These are phyloP conservation scores for Ampelomyces quisqualis DNA, from an alignment of 2,329 filamentous ascomycete genomes.

Conservation along the genomic window DNA sequence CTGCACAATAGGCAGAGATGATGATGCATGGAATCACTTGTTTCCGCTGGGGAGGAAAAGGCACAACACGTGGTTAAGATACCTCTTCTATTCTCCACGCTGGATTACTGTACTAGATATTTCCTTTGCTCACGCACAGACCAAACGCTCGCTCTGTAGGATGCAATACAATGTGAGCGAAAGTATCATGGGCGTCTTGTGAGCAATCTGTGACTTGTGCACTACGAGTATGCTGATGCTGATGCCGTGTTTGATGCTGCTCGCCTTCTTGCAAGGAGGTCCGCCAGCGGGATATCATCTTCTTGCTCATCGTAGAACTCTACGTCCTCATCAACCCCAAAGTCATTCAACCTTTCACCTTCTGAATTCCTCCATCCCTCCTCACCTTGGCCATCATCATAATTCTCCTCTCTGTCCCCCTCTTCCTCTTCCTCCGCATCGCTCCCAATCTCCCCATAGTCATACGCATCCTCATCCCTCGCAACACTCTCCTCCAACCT, in stretches of 20 bases:
- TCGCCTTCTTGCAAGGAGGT: constrained; percentile 54
- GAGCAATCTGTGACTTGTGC: neutral
- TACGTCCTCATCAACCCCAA: constrained; percentile 75
- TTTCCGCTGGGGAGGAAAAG: constrained; percentile 5
- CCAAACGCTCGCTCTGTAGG: constrained; percentile 12
- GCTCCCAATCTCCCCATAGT: constrained; percentile 26
- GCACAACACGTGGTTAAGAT: constrained; percentile 11
- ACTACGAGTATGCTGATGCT: neutral
- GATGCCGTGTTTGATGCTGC: constrained; percentile 13
- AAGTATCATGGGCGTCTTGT: neutral
- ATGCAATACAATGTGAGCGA: neutral
- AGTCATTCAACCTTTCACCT: constrained; percentile 72
- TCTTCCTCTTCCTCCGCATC: constrained; percentile 20
- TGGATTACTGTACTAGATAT: constrained; percentile 28
- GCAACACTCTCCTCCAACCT: constrained; percentile 34
- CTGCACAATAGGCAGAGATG: no score
- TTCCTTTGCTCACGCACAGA: constrained; percentile 22
- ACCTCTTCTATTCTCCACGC: constrained; percentile 12
- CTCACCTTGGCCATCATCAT: constrained; percentile 49
- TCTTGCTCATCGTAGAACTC: constrained; percentile 66
- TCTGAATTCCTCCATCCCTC: constrained; percentile 72
- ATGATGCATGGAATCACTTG: constrained; percentile 5
- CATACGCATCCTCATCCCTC: constrained; percentile 14
- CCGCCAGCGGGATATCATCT: constrained; percentile 69
- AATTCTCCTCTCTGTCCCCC: constrained; percentile 17